These are phyloP conservation scores for Penicillium sp. DNA, from an alignment of 2,329 filamentous ascomycete species.

Conservation along the genomic window DNA sequence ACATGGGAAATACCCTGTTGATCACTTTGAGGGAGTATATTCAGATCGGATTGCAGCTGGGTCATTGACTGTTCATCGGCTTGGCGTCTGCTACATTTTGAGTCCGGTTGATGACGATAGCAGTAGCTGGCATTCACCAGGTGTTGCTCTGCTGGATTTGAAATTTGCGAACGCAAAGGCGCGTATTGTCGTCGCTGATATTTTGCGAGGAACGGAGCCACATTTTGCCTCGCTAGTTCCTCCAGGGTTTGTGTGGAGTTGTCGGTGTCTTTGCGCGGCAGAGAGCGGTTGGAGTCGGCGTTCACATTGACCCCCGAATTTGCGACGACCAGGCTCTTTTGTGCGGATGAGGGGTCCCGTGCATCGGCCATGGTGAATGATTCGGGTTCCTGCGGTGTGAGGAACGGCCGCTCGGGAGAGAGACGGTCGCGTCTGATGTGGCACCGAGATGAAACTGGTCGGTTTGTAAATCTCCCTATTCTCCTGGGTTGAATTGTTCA, in stretches of 20 bases:
- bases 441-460: not conserved
- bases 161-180: slow-evolving; percentile 57
- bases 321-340: not conserved
- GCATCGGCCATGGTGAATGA: slow-evolving; percentile 1
- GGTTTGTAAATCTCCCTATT: not conserved
- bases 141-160: slow-evolving; percentile 44
- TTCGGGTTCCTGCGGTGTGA: not conserved
- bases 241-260: slow-evolving; percentile 41
- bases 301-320: slow-evolving; percentile 20
- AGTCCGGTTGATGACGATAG: slow-evolving; percentile 90
- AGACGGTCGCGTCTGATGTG: not conserved
- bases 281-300: slow-evolving; percentile 23
- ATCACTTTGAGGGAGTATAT: slow-evolving; percentile 75
- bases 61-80: slow-evolving; percentile 97
- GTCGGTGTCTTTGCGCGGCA: slow-evolving; percentile 30
- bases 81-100: slow-evolving; percentile 79
- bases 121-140: slow-evolving; percentile 79
- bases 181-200: slow-evolving; percentile 90
- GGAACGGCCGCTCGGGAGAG: not conserved
- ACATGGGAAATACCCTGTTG: slow-evolving; percentile 96
- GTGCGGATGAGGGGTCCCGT: slow-evolving; percentile 10
- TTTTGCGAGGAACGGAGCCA: slow-evolving; percentile 83
- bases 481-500: not conserved
- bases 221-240: slow-evolving; percentile 71
- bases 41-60: slow-evolving; percentile 84